phyloP scores from a whole-genome alignment of 1,139 yeast species.

The Kodamaea alishanica region DNA sequence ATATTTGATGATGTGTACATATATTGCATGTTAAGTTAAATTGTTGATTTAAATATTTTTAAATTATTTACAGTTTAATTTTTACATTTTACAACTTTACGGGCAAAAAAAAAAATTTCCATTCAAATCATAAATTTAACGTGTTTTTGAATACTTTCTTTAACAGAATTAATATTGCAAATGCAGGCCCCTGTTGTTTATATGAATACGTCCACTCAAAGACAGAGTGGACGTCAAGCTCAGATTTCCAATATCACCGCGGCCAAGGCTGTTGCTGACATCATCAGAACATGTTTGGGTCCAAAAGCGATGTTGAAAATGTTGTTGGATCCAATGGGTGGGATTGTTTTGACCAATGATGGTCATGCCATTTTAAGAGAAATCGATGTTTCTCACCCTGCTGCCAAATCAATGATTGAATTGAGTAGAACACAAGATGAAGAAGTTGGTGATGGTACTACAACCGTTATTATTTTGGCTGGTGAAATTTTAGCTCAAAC shows the following conservation, averaged over 20 bases:
- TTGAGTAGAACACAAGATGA: conserved; percentile 97
- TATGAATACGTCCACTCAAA: conserved; percentile 77
- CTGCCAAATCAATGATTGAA: conserved; percentile 98
- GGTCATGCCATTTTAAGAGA: conserved; percentile 93
- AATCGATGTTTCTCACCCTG: conserved; percentile 93
- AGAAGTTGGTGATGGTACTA: conserved; percentile 98
- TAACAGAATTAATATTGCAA: conserved; percentile 2
- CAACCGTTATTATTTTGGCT: conserved; percentile 90
- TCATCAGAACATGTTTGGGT: conserved; percentile 96
- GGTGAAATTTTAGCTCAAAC: conserved; percentile 97
- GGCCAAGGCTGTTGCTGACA: conserved; percentile 97
- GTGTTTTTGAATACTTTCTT: too few species aligned
- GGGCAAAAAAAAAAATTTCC: conserved; percentile 7
- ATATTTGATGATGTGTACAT: background rate
- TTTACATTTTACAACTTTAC: background rate
- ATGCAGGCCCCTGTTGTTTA: conserved; percentile 54
- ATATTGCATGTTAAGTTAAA: background rate
- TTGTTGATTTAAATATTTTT: background rate
- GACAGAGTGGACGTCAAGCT: conserved; percentile 96
- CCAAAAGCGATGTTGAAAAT: conserved; percentile 99
- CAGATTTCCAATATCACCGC: conserved; percentile 96
- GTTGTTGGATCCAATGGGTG: conserved; percentile 98
- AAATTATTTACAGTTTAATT: background rate
- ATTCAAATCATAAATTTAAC: background rate
- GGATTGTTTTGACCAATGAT: conserved; percentile 94